Evolutionary conservation across 495 filamentous ascomycete genomes (phyloP).

Genomic region (Penicillium tannophilum): DNA sequence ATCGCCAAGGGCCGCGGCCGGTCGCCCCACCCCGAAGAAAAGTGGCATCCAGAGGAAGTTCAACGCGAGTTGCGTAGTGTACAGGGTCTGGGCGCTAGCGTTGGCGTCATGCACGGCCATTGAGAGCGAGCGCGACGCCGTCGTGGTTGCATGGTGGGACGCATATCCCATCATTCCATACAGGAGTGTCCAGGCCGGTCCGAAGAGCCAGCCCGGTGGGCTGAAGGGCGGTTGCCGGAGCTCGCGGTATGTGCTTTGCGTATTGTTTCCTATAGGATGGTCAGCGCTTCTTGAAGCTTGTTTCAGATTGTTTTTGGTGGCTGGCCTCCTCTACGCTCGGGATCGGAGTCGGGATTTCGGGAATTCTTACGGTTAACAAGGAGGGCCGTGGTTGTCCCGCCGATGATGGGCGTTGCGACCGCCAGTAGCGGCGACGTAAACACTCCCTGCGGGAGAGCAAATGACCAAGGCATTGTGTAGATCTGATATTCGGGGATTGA

Average conservation of each 20-base stretch:
- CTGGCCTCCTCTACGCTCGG: neutral
- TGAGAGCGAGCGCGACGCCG: conserved; percentile 51
- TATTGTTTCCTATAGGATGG: conserved; percentile 47
- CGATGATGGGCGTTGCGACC: conserved; percentile 36
- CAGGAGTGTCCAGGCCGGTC: conserved; percentile 81
- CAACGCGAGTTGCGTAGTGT: conserved; percentile 79
- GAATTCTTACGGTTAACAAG: conserved; percentile 35
- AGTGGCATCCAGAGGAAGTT: conserved; percentile 94
- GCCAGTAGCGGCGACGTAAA: conserved; percentile 39
- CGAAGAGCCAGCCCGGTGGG: conserved; percentile 80
- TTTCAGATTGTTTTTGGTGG: neutral
- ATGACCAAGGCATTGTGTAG: conserved; percentile 39
- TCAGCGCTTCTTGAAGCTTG: neutral
- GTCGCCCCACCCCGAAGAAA: conserved; percentile 75
- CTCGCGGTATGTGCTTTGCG: conserved; percentile 61
- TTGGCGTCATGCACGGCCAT: conserved; percentile 29
- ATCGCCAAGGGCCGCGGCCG: conserved; percentile 74
- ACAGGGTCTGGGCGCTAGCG: conserved; percentile 57
- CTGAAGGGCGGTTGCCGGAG: conserved; percentile 78
- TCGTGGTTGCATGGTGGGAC: conserved; percentile 67
- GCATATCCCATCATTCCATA: conserved; percentile 91
- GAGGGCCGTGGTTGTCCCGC: conserved; percentile 34
- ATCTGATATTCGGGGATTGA: conserved; percentile 1
- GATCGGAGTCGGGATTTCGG: neutral
- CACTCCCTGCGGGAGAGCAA: conserved; percentile 36